Evolutionary conservation across 345 rosid genomes (phyloP).

Genomic region (Gossypium ekmanianum): DNA sequence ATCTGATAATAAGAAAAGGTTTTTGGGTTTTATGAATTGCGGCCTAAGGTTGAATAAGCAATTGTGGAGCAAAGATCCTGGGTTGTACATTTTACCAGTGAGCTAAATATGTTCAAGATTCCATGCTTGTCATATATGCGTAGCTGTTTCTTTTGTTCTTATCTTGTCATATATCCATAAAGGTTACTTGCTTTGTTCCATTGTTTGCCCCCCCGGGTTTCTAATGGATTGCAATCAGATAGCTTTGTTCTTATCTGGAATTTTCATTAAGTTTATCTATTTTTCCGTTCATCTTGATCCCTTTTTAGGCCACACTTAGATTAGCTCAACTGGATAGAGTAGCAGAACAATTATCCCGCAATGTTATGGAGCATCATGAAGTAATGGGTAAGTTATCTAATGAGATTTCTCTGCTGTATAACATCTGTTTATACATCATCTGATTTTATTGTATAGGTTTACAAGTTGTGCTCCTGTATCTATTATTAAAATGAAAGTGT

Average conservation of each 20-base stretch:
- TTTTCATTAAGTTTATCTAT: conserved; percentile 13
- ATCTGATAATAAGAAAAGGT: neutral
- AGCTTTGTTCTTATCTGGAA: conserved; percentile 1
- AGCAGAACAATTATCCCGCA: conserved; percentile 66
- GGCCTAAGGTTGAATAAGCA: neutral
- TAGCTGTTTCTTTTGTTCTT: neutral
- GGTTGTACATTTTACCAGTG: neutral
- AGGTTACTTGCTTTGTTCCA: neutral
- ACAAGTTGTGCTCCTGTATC: neutral
- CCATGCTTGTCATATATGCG: neutral
- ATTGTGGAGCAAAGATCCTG: neutral
- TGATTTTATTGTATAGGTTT: neutral
- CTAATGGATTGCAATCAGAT: neutral
- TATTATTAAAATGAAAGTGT: neutral
- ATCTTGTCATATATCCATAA: no score
- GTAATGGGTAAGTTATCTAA: conserved; percentile 76
- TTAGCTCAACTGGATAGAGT: conserved; percentile 84
- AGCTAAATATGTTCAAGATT: conserved; percentile 5
- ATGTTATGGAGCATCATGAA: conserved; percentile 97
- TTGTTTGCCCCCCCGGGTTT: neutral
- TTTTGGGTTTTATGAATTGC: neutral
- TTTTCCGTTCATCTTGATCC: conserved; percentile 16
- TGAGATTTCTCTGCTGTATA: conserved; percentile 9
- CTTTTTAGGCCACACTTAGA: conserved; percentile 77
- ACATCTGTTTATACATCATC: neutral